Base-by-base conservation (phyloP, 2,329 filamentous ascomycete species). In the Rhynchosporium agropyri region DNA sequence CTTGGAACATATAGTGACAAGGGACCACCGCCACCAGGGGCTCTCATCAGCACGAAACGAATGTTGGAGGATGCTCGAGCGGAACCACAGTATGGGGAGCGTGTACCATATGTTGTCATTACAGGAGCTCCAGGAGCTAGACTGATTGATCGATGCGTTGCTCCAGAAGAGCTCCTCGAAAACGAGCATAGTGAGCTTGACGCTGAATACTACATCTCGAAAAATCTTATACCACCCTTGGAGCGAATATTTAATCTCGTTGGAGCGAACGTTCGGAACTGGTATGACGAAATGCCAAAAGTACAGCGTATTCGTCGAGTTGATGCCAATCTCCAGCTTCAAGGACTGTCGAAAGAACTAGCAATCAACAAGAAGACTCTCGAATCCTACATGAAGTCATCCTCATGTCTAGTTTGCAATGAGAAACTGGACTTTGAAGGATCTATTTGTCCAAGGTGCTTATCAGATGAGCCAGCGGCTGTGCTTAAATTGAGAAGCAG, bases 281-380 rank as follows among this genome's bases (percentile, higher is more conserved):
- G 95, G 95, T 98, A 92, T 72, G 92, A 97, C 67, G 92, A 97
- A 76, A 96, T 98, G 92, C 94, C 94, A 51, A 97, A 96, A 75
- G 82, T 95, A 26, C 90, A 92, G 72, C 87, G 89, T 8, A 85
- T 94, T 51, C 84, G 88, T 33, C 84, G 84, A 60, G 60, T 74
- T 31, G 72, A 72, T 62, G 61, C 63, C 2, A 72, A 67, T 61
- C 33, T 71, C 3, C 69, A 70, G 20, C 55, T 68, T 31, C 64
- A 72, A 53, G 72, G 74, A 62, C 71, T 72, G 70, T 69, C 69
- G 65, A 71, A 77, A 77, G 70, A 88, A n/a, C 50, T 64, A 0
- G 61, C 59, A 10, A 63, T 67, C 13, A 70, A 58, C 29, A 73
- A 84, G 72, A 89, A 85, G 74, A 97, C 92, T 0, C 83, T 99